Evolutionary conservation across 768 basidiomycete species (phyloP), one percentile per base, ranked within the genome.

Genomic region (Auriscalpium vulgare): DNA sequence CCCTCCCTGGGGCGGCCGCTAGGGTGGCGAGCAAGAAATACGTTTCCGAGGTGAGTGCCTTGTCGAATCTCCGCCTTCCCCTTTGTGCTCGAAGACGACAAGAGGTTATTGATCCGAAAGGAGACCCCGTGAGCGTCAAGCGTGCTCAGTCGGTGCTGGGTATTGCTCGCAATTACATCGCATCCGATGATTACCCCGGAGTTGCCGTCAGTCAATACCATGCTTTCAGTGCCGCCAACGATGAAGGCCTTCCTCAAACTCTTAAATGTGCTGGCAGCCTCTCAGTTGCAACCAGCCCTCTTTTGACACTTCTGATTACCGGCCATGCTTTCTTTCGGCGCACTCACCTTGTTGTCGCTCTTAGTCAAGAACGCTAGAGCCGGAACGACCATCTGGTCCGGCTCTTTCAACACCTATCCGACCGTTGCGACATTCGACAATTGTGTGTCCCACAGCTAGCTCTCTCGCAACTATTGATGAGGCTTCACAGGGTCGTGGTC

Each of bases 341-440:
- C 51, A 21, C 48, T 68, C 64, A 54, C 61, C 63, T 52, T 47
- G 40, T 40, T 66, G 29, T 43, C 66, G 3, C 49, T 63, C 17
- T 51, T 66, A 5, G 54, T 68, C 11, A 61, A 65, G 55, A 60
- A 59, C 14, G 78, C 67, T 34, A 68, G 59, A n/a, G 81, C 77
- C 19, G 81, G 81, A 0, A 78, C 77, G 10, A 75, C 70, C 35
- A 60, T 83, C 46, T 84, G 82, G 82, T 71, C 72, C 44, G 81
- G 82, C 16, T 77, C 68, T 40, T 83, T 84, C 65, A 77, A 81
- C 64, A 53, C 71, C 7, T 82, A 73, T 62, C 53, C 68, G 38
- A 77, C 71, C 2, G 69, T 69, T 3, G 63, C 77, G 3, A 75
- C 73, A 55, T 84, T 84, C 56, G 81, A 83, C 59, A 71, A 74